phyloP scores from a whole-genome alignment of 2,329 filamentous ascomycete genomes.

The Beauveria sp. region DNA sequence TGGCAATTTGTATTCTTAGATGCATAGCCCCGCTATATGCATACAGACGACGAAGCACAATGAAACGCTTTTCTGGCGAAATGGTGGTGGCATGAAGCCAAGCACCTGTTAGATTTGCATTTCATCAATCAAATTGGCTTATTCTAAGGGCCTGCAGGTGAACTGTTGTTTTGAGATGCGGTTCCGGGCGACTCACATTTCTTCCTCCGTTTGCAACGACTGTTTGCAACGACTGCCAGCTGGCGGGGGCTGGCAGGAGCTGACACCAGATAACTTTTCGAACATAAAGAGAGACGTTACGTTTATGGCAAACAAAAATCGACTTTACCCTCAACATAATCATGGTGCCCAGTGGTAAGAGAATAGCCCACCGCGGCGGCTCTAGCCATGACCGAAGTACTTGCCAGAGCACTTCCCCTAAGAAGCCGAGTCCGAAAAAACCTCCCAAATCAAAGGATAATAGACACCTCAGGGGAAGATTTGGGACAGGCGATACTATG shows the following conservation, averaged over 20 bases:
- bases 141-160: not conserved
- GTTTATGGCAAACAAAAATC: not conserved
- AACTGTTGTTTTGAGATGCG: not conserved
- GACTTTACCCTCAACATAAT: not conserved
- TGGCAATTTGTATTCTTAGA: not conserved
- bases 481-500: not conserved
- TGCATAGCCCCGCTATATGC: conserved; percentile 12
- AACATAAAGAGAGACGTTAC: not conserved
- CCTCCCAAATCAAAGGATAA: not conserved
- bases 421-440: not conserved
- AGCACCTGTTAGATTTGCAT: not conserved
- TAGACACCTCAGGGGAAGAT: not conserved
- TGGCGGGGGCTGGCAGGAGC: not conserved
- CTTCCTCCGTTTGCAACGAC: not conserved
- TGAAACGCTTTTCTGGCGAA: too few species aligned
- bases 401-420: not conserved
- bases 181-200: not conserved
- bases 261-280: not conserved
- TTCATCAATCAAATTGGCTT: not conserved
- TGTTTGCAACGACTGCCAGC: conserved; percentile 15
- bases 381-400: not conserved
- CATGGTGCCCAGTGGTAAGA: not conserved
- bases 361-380: not conserved
- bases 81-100: not conserved
- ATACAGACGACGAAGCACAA: not conserved